These are phyloP conservation scores for Apophysomyces trapeziformis DNA, from an alignment of 371 early-diverging fungal species.

Conservation along the genomic window DNA sequence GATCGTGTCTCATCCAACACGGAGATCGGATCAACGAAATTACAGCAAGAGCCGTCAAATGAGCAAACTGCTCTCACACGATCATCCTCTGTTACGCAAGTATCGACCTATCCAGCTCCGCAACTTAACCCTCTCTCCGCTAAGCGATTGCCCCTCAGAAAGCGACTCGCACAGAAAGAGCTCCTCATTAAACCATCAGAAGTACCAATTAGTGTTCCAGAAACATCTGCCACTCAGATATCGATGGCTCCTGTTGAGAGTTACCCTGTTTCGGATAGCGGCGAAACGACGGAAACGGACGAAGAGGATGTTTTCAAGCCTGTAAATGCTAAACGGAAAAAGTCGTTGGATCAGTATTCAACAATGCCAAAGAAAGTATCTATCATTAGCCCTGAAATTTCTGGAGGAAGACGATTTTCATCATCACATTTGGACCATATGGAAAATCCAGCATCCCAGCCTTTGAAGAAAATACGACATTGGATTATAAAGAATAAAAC, in stretches of 20 bases:
- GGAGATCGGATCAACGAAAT: neutral
- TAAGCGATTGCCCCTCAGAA: conserved; percentile 33
- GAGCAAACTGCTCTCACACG: neutral
- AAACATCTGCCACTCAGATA: neutral
- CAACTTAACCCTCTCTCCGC: conserved; percentile 9
- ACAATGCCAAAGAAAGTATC: neutral
- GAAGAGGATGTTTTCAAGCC: conserved; percentile 12
- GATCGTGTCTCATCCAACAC: neutral
- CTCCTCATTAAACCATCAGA: neutral
- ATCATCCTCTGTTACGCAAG: neutral
- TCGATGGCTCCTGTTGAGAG: neutral
- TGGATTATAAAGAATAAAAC: conserved; percentile 29
- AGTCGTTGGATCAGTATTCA: conserved; percentile 10
- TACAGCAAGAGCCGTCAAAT: neutral
- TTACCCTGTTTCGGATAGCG: conserved; percentile 10
- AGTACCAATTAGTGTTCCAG: neutral
- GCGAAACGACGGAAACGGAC: conserved; percentile 22
- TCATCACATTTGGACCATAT: neutral
- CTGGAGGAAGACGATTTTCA: neutral
- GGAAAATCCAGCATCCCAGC: conserved; percentile 14
- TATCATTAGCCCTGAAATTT: neutral
- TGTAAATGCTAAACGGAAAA: conserved; percentile 8
- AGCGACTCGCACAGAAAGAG: conserved; percentile 31
- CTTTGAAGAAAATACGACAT: conserved; percentile 33
- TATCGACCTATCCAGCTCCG: neutral